phyloP scores from a whole-genome alignment of 2,329 filamentous ascomycete species.

The Ophiostoma sp. region DNA sequence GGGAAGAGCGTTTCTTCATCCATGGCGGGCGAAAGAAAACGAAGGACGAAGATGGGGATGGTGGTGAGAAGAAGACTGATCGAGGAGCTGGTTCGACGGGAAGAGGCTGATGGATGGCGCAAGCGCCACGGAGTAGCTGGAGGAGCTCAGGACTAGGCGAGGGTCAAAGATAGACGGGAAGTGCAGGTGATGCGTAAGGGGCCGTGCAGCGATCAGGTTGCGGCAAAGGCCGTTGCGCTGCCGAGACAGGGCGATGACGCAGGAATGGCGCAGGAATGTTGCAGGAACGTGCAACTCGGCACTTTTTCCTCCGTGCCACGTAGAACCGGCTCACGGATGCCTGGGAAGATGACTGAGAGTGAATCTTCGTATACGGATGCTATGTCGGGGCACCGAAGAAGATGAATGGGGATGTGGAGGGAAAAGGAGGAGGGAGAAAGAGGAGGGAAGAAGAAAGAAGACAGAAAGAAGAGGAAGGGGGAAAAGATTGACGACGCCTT shows the following conservation, averaged over 20 bases:
- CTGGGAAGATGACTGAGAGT: background rate
- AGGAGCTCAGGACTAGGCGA: background rate
- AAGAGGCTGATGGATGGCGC: background rate
- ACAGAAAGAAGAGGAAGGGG: background rate
- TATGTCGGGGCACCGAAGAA: constrained; percentile 7
- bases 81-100: background rate
- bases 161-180: background rate
- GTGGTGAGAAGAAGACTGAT: background rate
- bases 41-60: background rate
- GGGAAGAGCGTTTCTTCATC: constrained; percentile 29
- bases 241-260: background rate
- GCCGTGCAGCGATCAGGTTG: background rate
- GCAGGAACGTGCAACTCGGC: too few relatives aligned
- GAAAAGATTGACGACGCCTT: too few relatives aligned
- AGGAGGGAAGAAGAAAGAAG: too few relatives aligned
- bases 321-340: too few relatives aligned
- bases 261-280: too few relatives aligned
- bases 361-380: background rate
- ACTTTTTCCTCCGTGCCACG: too few relatives aligned
- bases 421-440: background rate
- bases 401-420: background rate
- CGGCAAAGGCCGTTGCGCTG: background rate
- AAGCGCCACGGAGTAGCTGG: constrained; percentile 4
- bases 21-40: constrained; percentile 8
- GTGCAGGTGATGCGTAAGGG: background rate